Evolutionary conservation across 257 asterid species (phyloP), one percentile per base, ranked within the genome.

Genomic region (Ehretia macrophylla): DNA sequence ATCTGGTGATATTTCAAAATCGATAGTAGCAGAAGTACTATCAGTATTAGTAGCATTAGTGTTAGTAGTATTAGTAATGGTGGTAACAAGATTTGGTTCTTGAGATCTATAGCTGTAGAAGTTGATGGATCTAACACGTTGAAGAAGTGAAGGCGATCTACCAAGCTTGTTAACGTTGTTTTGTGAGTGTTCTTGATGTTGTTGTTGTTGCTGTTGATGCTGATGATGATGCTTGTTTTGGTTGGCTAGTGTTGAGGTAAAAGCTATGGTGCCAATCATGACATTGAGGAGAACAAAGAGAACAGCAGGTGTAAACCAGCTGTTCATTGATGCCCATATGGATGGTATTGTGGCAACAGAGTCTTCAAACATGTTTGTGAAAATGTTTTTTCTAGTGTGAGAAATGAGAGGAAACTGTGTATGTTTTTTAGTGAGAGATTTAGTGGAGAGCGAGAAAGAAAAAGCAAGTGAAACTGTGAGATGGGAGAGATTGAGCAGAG

Each of bases 221-320:
- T 67, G 71, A 55, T 73, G 70, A 4, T 72, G 80, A 58, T 65
- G 74, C 5, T 63, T 79, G 14, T 72, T 78, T 44, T 79, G 79
- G 73, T 68, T 73, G 63, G 92, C 64, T 8, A 80, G 59, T 0
- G 87, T 16, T 4, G 97, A 84, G 55, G 90, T 90, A 62, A 79
- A 64, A 47, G 76, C 84, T 51, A 90, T 90, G 79, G 93, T 87
- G 58, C 78, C 95, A 21, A 90, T 90, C 88, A 85, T 77, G 55
- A 85, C 65, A 66, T 90, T 90, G 65, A 90, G 95, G 50, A 90
- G 85, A 19, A 87, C 77, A 55, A 90, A 90, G 42, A 90, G 81
- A 35, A 87, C 88, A 18, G 95, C 77, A 27, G 97, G 97, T 52
- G 97, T 84, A 64, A 90, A 81, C 92, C 90, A 90, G 75, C 88